Evolutionary conservation across 768 basidiomycete species (phyloP).

Genomic region (Termitomyces sp.): DNA sequence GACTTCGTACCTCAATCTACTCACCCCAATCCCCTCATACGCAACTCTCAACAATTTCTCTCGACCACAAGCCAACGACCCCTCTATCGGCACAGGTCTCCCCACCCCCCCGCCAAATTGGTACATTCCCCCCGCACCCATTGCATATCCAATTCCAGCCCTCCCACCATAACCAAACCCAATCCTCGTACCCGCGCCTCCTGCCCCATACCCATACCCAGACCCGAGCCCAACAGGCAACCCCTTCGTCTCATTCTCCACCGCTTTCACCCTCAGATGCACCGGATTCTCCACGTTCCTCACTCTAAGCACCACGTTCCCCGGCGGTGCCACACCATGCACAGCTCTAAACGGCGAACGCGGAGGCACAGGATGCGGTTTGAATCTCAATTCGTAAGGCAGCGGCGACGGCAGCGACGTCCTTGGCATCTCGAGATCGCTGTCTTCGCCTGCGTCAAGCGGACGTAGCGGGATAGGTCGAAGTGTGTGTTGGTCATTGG

Average conservation of each 20-base stretch:
- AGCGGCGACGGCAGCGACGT: constrained; percentile 25
- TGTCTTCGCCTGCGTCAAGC: constrained; percentile 14
- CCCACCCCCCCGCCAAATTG: constrained; percentile 28
- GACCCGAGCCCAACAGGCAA: constrained; percentile 25
- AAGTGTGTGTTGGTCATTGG: constrained; percentile 1
- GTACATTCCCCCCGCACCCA: not conserved
- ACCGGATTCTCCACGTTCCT: constrained; percentile 58
- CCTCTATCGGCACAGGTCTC: constrained; percentile 44
- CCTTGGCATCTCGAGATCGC: constrained; percentile 16
- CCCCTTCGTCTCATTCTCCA: constrained; percentile 43
- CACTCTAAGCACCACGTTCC: constrained; percentile 26
- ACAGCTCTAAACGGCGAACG: constrained; percentile 32
- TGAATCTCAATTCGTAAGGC: constrained; percentile 28
- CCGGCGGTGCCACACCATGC: constrained; percentile 8
- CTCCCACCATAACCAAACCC: constrained; percentile 33
- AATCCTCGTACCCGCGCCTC: constrained; percentile 39
- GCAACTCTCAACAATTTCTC: constrained; percentile 56
- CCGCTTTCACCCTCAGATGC: constrained; percentile 51
- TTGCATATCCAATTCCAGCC: not conserved
- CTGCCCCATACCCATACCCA: constrained; percentile 7
- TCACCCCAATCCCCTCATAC: constrained; percentile 56
- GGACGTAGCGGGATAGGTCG: constrained; percentile 29
- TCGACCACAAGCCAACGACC: constrained; percentile 45
- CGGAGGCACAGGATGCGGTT: constrained; percentile 35
- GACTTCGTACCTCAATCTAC: constrained; percentile 29